These are phyloP conservation scores for Psidium guajava DNA, from an alignment of 345 rosid species.

Conservation along the genomic window DNA sequence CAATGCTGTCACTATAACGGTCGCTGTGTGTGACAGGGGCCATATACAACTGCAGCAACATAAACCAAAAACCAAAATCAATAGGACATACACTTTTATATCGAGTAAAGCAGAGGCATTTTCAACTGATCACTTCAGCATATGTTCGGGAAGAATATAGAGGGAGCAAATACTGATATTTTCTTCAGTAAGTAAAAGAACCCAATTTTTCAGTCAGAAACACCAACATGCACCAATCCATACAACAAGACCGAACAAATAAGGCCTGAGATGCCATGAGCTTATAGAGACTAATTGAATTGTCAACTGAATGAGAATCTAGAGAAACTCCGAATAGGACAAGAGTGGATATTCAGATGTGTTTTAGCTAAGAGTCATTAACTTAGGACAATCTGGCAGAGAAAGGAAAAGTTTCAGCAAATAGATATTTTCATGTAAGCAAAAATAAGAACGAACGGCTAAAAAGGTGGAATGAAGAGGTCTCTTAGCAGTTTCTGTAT, in stretches of 20 bases:
- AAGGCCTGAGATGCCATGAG: neutral
- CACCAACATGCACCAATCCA: neutral
- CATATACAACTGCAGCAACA: conserved; percentile 66
- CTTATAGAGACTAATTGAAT: neutral
- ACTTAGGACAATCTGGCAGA: neutral
- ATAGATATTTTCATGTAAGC: neutral
- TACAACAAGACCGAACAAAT: neutral
- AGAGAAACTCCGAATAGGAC: neutral
- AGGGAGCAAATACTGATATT: neutral
- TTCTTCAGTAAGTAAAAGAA: neutral
- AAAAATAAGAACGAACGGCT: neutral
- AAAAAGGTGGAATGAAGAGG: neutral
- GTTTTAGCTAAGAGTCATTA: neutral
- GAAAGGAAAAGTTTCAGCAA: neutral
- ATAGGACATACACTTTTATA: neutral
- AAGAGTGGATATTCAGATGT: neutral
- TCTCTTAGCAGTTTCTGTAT: neutral
- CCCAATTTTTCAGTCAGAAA: neutral
- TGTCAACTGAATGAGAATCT: neutral
- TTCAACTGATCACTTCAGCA: neutral
- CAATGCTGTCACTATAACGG: conserved; percentile 86
- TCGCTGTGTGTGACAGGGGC: conserved; percentile 91
- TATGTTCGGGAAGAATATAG: neutral
- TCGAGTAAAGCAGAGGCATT: neutral
- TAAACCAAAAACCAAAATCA: neutral